phyloP scores from a whole-genome alignment of 495 filamentous ascomycete genomes.

The Pseudomonodictys pantanalensis region DNA sequence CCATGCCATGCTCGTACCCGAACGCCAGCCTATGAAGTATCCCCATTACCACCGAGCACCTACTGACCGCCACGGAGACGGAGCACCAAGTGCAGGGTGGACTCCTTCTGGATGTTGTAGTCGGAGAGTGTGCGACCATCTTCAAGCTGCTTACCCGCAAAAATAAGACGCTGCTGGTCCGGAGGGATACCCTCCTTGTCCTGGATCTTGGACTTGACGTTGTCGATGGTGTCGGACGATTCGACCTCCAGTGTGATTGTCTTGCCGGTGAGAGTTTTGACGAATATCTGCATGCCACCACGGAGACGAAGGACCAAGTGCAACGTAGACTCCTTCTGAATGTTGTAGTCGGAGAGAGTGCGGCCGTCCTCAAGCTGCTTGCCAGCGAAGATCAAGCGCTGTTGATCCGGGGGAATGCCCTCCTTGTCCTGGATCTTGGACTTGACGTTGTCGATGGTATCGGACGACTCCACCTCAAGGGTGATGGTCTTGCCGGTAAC shows the following conservation, averaged over 20 bases:
- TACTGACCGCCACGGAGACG: slow-evolving; percentile 52
- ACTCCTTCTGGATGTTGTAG: slow-evolving; percentile 99
- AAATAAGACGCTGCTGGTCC: slow-evolving; percentile 73
- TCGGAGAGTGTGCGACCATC: slow-evolving; percentile 97
- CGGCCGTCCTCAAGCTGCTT: slow-evolving; percentile 91
- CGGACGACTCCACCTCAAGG: slow-evolving; percentile 64
- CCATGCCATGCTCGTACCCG: slow-evolving; percentile 8
- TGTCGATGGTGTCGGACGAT: slow-evolving; percentile 86
- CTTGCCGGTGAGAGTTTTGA: slow-evolving; percentile 91
- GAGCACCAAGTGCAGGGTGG: slow-evolving; percentile 42
- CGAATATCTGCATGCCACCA: slow-evolving; percentile 96
- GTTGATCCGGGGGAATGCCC: slow-evolving; percentile 91
- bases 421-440: slow-evolving; percentile 85
- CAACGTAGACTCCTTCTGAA: slow-evolving; percentile 97
- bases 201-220: slow-evolving; percentile 90
- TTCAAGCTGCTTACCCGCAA: slow-evolving; percentile 56
- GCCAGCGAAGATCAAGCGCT: slow-evolving; percentile 92
- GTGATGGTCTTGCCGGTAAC: slow-evolving; percentile 83
- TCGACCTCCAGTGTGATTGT: slow-evolving; percentile 90
- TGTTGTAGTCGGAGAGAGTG: slow-evolving; percentile 98
- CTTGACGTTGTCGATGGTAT: slow-evolving; percentile 56
- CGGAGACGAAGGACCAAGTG: slow-evolving; percentile 95
- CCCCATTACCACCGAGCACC: slow-evolving; percentile 2
- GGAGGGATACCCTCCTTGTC: slow-evolving; percentile 99
- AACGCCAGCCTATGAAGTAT: slow-evolving; percentile 25